A percentile compares a stretch with the other conserved stretches of the same genome.
These are phyloP conservation scores for Pachyrhizus erosus DNA, from an alignment of 306 rosid genomes.

Conservation along the genomic window DNA sequence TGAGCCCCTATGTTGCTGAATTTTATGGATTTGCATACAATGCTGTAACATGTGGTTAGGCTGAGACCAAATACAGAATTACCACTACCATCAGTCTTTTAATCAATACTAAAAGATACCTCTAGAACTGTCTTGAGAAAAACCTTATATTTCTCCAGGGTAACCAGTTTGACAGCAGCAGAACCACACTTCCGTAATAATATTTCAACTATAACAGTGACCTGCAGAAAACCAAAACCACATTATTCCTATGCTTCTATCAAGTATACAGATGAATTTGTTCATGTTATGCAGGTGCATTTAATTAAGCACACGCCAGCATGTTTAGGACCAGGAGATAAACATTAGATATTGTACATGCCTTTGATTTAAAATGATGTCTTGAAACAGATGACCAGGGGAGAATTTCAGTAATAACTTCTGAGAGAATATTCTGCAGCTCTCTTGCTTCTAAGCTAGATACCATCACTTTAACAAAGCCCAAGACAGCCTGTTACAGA, in stretches of 20 bases:
- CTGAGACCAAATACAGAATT: neutral
- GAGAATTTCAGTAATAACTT: constrained; percentile 62
- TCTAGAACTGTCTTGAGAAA: constrained; percentile 70
- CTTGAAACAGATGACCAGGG: constrained; percentile 89
- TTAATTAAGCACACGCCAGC: constrained; percentile 19
- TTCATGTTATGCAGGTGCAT: neutral
- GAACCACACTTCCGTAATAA: constrained; percentile 85
- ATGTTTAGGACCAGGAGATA: neutral
- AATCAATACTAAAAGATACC: constrained; percentile 54
- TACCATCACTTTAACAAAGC: constrained; percentile 89
- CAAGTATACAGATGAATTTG: constrained; percentile 1
- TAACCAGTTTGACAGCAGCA: constrained; percentile 64
- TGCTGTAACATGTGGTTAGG: constrained; percentile 31
- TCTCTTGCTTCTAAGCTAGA: constrained; percentile 68
- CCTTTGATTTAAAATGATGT: constrained; percentile 91
- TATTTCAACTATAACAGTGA: constrained; percentile 77
- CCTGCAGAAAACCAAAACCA: constrained; percentile 55
- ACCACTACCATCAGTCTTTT: neutral
- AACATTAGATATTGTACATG: constrained; percentile 43
- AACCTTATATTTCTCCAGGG: constrained; percentile 71
- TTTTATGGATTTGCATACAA: constrained; percentile 6
- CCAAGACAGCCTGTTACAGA: constrained; percentile 88
- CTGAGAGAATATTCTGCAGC: constrained; percentile 70
- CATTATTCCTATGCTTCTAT: neutral
- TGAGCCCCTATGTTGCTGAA: constrained; percentile 17